Percentiles rank a stretch among this genome's conserved stretches.
Evolutionary conservation across 495 filamentous ascomycete genomes (phyloP).

Genomic region (Penicillium argentinense): DNA sequence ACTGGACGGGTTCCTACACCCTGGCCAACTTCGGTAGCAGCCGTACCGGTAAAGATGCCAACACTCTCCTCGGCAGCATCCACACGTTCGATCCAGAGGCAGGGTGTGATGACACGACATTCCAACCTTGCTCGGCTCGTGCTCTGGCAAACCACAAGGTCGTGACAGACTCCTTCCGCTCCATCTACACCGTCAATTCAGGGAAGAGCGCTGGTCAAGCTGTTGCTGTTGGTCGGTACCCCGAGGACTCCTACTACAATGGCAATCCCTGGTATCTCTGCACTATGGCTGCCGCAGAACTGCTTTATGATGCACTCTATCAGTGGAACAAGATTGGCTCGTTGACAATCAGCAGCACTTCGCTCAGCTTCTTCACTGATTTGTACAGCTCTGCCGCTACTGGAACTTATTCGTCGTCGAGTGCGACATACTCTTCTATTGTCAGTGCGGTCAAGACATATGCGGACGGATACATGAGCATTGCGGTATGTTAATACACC

Average conservation of each 20-base stretch:
- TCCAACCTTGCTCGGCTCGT: constrained; percentile 62
- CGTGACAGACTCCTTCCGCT: constrained; percentile 61
- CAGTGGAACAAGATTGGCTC: constrained; percentile 54
- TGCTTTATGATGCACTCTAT: constrained; percentile 63
- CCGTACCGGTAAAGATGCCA: constrained; percentile 61
- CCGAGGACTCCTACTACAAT: constrained; percentile 67
- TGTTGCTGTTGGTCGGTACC: constrained; percentile 68
- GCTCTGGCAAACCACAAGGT: constrained; percentile 66
- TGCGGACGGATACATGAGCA: constrained; percentile 61
- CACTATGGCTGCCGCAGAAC: constrained; percentile 64
- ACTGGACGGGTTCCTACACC: constrained; percentile 62
- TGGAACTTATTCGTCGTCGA: constrained; percentile 51
- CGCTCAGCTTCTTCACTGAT: constrained; percentile 57
- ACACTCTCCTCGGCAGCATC: constrained; percentile 61
- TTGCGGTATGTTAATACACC: constrained; percentile 51
- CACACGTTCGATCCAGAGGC: constrained; percentile 62
- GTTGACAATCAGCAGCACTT: constrained; percentile 52
- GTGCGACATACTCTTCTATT: constrained; percentile 50
- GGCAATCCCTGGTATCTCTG: constrained; percentile 69
- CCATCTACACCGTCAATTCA: constrained; percentile 60
- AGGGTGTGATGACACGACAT: constrained; percentile 48
- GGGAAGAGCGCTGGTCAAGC: constrained; percentile 39
- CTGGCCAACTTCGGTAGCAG: constrained; percentile 53
- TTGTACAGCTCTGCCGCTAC: constrained; percentile 46
- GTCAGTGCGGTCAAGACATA: constrained; percentile 57